A percentile compares a stretch with the other conserved stretches of the same genome.
Evolutionary conservation across 805 yeast genomes (phyloP).

Genomic region (Yarrowia yakushimensis): DNA sequence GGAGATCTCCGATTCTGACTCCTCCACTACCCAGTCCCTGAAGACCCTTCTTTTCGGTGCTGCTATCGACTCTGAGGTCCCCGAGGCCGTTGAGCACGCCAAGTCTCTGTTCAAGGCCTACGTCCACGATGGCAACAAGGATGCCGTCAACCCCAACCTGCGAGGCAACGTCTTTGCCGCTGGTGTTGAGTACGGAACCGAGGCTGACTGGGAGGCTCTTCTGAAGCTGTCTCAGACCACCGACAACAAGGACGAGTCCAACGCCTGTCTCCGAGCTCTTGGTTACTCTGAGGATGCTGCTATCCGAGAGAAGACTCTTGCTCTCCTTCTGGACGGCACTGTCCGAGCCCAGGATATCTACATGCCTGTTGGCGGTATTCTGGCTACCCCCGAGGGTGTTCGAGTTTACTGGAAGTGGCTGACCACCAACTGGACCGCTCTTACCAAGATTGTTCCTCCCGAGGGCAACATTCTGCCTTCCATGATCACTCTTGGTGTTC

Average conservation of each 20-base stretch:
- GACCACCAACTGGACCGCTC: conserved; percentile 64
- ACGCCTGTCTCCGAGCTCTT: conserved; percentile 63
- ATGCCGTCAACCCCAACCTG: conserved; percentile 71
- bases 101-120: conserved; percentile 49
- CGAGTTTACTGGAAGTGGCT: conserved; percentile 71
- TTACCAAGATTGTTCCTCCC: conserved; percentile 70
- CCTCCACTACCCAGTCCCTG: conserved; percentile 59
- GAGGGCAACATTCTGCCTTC: conserved; percentile 75
- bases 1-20: conserved; percentile 53
- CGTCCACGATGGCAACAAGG: conserved; percentile 54
- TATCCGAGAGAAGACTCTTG: conserved; percentile 54
- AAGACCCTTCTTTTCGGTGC: conserved; percentile 52
- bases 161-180: conserved; percentile 61
- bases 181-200: conserved; percentile 65
- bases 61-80: conserved; percentile 38
- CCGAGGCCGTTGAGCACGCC: conserved; percentile 38
- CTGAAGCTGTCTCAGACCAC: conserved; percentile 60
- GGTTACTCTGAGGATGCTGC: conserved; percentile 58
- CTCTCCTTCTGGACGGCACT: conserved; percentile 54
- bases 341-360: conserved; percentile 67
- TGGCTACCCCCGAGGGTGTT: conserved; percentile 60
- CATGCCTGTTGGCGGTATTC: conserved; percentile 72
- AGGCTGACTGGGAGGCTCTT: conserved; percentile 59
- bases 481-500: conserved; percentile 59
- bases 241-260: conserved; percentile 59